Conservation (phyloP, 441 rosid species). For the Gossypium aridum region DNA sequence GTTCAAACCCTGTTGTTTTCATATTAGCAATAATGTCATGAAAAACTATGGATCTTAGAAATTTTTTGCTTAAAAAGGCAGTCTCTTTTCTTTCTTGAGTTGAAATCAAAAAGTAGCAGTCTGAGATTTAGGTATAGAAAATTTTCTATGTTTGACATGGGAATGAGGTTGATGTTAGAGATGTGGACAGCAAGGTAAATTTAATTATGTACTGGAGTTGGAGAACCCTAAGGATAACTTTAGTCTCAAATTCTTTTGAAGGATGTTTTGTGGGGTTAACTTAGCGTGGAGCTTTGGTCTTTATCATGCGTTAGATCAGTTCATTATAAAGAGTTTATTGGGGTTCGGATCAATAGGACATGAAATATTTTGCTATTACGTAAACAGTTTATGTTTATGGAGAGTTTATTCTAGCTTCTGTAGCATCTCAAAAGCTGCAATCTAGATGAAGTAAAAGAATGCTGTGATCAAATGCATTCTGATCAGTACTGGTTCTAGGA, state of each 20-base stretch:
- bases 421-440: neutral
- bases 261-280: neutral
- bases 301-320: neutral
- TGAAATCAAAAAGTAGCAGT: neutral
- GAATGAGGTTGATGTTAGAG: slow-evolving; percentile 1
- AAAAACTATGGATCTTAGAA: neutral
- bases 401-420: neutral
- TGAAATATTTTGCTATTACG: neutral
- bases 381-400: neutral
- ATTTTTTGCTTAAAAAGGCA: neutral
- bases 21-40: neutral
- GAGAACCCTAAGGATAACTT: neutral
- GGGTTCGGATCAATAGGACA: neutral
- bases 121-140: neutral
- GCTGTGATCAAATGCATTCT: neutral
- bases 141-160: neutral
- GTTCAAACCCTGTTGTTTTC: neutral
- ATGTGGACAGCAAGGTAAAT: neutral
- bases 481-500: neutral
- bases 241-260: neutral
- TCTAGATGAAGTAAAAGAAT: neutral
- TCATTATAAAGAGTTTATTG: neutral
- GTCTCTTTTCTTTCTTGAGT: neutral
- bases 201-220: neutral
- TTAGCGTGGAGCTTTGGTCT: neutral